Conservation (phyloP, 2,329 filamentous ascomycete species). For the Beauveria medogensis region DNA sequence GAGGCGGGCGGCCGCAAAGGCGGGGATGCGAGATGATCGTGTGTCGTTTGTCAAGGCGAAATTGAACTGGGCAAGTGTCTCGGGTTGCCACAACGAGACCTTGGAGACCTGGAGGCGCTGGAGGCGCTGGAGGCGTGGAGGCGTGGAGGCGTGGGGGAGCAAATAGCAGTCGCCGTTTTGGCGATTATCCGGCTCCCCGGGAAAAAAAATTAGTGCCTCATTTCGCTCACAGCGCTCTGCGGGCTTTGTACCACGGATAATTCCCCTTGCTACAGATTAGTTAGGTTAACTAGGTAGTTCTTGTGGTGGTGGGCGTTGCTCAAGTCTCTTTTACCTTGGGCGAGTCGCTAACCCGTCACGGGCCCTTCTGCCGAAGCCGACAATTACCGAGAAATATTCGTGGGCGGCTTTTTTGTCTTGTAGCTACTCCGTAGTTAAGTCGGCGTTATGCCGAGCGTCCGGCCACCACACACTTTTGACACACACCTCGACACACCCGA, state of each 20-base stretch:
- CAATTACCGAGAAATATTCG: constrained; percentile 8
- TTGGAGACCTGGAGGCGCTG: background rate
- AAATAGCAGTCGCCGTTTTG: constrained; percentile 8
- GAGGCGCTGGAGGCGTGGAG: background rate
- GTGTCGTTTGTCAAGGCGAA: background rate
- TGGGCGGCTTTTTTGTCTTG: background rate
- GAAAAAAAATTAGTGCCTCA: constrained; percentile 12
- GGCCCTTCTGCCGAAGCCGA: constrained; percentile 4
- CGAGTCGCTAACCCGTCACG: background rate
- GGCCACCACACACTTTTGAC: background rate
- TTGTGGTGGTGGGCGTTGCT: background rate
- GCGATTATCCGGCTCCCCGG: constrained; percentile 6
- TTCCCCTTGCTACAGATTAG: background rate
- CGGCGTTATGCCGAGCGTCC: constrained; percentile 7
- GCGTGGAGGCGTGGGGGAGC: background rate
- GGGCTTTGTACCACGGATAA: background rate
- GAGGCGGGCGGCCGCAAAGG: background rate
- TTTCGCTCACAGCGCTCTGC: constrained; percentile 4
- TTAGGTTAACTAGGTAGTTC: too few species aligned
- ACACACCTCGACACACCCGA: background rate
- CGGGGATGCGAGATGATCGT: background rate
- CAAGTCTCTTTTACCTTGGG: background rate
- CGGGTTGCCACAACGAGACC: background rate
- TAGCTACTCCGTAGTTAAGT: background rate
- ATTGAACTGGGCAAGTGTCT: background rate